Evolutionary conservation across 2,329 filamentous ascomycete genomes (phyloP), one percentile per base, ranked within the genome.

Genomic region (Scleromitrula shiraiana): DNA sequence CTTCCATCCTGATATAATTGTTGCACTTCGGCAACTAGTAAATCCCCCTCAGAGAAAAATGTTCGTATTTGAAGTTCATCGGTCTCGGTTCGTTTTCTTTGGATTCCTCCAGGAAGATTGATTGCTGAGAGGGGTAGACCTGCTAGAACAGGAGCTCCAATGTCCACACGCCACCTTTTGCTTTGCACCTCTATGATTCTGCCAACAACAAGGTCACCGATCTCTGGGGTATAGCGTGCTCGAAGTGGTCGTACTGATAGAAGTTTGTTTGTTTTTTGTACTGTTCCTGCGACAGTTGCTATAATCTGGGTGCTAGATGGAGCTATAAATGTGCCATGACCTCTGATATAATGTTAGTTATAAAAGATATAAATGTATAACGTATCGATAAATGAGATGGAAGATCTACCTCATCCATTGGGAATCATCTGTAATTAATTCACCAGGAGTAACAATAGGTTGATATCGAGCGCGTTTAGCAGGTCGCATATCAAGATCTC

Each of bases 1-100:
- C 80, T 83, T 50, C 90, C 91, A 67, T 97, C 91, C 50, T 81
- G 77, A 65, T 89, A 88, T 46, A 98, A 73, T 58, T 80, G 80
- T 74, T 98, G 93, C 46, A 98, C 93, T 70, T 98, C 93, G 1
- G 93, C 93, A 15, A 97, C 87, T 14, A 98, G 72, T 44, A 98
- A 70, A 65, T 98, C 93, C 10, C 93, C 93, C 68, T 98, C 93
- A 46, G 85, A 83, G 70, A 98, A 97, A 68, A 96, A 98, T n/a
- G 82, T 88, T 42, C 93, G 81, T 67, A 98, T 97, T 68, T 97
- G 93, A 60, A 98, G 75, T 71, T 97, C 93, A 67, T 98, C 93
- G 14, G 93, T 94, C 62, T 91, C 90, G 23, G 93, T 98, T 56
- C 93, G 77, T 64, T 91, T 86, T 50, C 93, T 80, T 60, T 96